Percentiles rank a stretch among this genome's conserved stretches.
phyloP scores from a whole-genome alignment of 176 grass and related monocot species.

The Avena insularis region DNA sequence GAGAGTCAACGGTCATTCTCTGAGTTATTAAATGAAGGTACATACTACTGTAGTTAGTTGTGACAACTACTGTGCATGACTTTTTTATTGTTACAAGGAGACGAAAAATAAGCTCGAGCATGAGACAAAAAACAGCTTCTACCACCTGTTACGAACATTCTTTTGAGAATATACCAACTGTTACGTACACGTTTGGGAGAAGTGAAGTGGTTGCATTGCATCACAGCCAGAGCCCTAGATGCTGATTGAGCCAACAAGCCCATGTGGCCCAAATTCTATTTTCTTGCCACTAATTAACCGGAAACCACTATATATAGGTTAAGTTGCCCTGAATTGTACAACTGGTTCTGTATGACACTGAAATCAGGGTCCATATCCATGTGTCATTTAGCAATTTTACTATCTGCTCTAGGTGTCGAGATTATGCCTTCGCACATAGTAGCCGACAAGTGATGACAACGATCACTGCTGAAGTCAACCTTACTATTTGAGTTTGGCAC shows the following conservation, averaged over 20 bases:
- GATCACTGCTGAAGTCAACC: background rate
- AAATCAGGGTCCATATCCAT: background rate
- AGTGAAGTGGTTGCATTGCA: conserved; percentile 47
- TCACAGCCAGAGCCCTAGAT: conserved; percentile 2
- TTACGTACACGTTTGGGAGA: conserved; percentile 39
- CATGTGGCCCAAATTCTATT: background rate
- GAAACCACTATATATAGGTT: background rate
- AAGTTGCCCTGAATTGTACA: background rate
- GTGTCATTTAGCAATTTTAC: background rate
- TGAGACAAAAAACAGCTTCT: conserved; percentile 36
- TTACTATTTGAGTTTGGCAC: background rate
- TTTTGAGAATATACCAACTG: background rate
- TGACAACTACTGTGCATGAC: background rate
- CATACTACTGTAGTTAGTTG: background rate
- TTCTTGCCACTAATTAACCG: background rate
- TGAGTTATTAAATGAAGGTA: conserved; percentile 8
- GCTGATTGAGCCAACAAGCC: background rate
- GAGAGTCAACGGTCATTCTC: conserved; percentile 4
- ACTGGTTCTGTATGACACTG: background rate
- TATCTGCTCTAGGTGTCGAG: background rate
- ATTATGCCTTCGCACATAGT: background rate
- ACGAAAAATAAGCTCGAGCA: background rate
- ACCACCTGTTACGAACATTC: conserved; percentile 12
- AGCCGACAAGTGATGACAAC: background rate
- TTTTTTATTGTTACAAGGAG: background rate